phyloP scores from a whole-genome alignment of 169 alveolate species.

The Plasmodium gallinaceum region DNA sequence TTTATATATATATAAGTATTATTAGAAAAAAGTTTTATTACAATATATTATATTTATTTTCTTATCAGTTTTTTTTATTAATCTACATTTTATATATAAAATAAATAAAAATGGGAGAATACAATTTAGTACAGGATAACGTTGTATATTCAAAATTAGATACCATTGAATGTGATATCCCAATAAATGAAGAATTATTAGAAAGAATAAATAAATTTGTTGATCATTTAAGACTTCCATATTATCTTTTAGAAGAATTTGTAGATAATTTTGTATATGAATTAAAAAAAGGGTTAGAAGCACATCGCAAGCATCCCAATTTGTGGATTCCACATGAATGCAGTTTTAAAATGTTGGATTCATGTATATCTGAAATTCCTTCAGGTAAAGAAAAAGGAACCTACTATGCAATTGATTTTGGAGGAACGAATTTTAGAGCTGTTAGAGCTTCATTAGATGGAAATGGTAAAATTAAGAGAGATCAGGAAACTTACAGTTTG shows the following conservation, averaged over 20 bases:
- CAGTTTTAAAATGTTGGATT: slow-evolving; percentile 89
- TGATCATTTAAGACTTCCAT: slow-evolving; percentile 46
- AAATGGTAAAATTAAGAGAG: slow-evolving; percentile 85
- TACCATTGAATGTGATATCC: slow-evolving; percentile 58
- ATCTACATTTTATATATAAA: neutral
- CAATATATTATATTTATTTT: too few species aligned
- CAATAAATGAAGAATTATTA: slow-evolving; percentile 30
- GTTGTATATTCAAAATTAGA: slow-evolving; percentile 37
- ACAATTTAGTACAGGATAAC: slow-evolving; percentile 31
- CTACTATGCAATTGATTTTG: slow-evolving; percentile 92
- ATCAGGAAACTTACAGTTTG: slow-evolving; percentile 81
- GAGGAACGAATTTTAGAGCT: slow-evolving; percentile 91
- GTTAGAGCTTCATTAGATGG: slow-evolving; percentile 89
- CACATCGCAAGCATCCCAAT: slow-evolving; percentile 85
- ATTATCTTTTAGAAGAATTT: slow-evolving; percentile 63
- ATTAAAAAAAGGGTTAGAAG: slow-evolving; percentile 83
- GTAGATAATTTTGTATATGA: slow-evolving; percentile 77
- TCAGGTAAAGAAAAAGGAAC: slow-evolving; percentile 92
- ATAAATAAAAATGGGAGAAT: slow-evolving; percentile 43
- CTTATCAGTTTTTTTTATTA: too few species aligned
- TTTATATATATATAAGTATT: neutral
- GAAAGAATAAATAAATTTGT: slow-evolving; percentile 55
- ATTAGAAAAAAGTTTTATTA: neutral
- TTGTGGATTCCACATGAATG: slow-evolving; percentile 87
- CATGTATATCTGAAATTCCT: slow-evolving; percentile 88